These are phyloP conservation scores for Sphagnum tenellum DNA, from an alignment of 225 moss, liverwort and hornwort genomes.

Conservation along the genomic window DNA sequence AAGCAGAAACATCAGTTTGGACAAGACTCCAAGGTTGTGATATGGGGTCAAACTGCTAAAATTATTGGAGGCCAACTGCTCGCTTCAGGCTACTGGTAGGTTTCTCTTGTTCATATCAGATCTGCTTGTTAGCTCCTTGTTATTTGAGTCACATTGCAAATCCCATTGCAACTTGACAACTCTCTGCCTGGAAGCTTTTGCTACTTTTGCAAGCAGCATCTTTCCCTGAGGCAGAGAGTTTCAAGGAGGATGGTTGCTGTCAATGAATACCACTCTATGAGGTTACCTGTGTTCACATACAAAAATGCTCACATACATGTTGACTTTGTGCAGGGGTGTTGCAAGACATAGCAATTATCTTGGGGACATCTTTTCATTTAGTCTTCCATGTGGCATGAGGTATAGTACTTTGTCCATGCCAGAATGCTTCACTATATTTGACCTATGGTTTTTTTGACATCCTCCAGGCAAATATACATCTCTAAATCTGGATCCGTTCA, in stretches of 20 bases:
- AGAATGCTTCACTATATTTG: not conserved
- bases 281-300: no score
- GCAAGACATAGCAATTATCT: constrained; percentile 96
- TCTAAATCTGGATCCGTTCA: no score
- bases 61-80: constrained; percentile 68
- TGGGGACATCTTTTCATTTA: constrained; percentile 90
- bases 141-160: no score
- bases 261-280: no score
- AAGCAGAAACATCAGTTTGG: constrained; percentile 91
- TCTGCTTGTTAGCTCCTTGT: not conserved
- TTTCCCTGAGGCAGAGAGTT: no score
- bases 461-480: no score
- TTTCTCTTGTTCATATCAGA: not conserved
- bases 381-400: constrained; percentile 88
- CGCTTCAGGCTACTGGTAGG: constrained; percentile 89
- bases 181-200: no score
- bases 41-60: constrained; percentile 81
- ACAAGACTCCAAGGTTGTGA: constrained; percentile 65
- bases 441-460: not conserved
- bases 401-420: constrained; percentile 2
- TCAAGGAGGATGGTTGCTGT: no score
- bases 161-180: no score
- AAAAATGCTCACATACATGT: no score
- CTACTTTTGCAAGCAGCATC: no score
- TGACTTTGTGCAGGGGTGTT: constrained; percentile 58